These are phyloP conservation scores for Hygrophoropsis aurantiaca DNA, from an alignment of 768 basidiomycete genomes.

Conservation along the genomic window DNA sequence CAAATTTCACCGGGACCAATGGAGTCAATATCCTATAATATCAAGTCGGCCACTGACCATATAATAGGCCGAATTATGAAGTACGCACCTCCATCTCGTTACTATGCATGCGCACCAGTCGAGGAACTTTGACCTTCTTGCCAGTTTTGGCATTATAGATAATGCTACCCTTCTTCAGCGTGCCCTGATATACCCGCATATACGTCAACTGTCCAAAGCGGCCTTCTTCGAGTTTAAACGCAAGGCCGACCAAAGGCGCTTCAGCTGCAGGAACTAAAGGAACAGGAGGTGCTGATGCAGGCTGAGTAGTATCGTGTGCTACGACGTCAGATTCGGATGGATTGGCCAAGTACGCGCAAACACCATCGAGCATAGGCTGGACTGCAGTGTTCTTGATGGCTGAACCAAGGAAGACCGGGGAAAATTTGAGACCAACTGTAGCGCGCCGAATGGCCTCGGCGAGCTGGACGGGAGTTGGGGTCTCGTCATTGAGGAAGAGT, in stretches of 20 bases:
- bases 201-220: constrained; percentile 97
- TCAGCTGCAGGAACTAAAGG: constrained; percentile 79
- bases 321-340: constrained; percentile 76
- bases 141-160: constrained; percentile 94
- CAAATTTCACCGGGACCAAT: constrained; percentile 99
- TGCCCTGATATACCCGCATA: constrained; percentile 97
- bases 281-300: constrained; percentile 64
- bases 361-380: constrained; percentile 91
- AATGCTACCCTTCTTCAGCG: constrained; percentile 77
- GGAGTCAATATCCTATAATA: constrained; percentile 78
- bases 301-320: constrained; percentile 80
- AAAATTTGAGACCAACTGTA: constrained; percentile 86
- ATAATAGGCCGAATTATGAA: background rate
- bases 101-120: constrained; percentile 96
- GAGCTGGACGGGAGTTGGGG: constrained; percentile 71
- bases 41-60: background rate
- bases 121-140: constrained; percentile 95
- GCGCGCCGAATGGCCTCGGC: constrained; percentile 85
- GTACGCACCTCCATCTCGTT: constrained; percentile 93
- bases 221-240: constrained; percentile 98
- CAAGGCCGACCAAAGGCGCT: constrained; percentile 88
- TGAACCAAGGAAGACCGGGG: constrained; percentile 95
- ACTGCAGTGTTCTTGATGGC: constrained; percentile 97
- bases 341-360: constrained; percentile 92
- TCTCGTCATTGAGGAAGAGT: constrained; percentile 81